These are phyloP conservation scores for Pseudocercospora eumusae DNA, from an alignment of 2,329 filamentous ascomycete species.

Conservation along the genomic window DNA sequence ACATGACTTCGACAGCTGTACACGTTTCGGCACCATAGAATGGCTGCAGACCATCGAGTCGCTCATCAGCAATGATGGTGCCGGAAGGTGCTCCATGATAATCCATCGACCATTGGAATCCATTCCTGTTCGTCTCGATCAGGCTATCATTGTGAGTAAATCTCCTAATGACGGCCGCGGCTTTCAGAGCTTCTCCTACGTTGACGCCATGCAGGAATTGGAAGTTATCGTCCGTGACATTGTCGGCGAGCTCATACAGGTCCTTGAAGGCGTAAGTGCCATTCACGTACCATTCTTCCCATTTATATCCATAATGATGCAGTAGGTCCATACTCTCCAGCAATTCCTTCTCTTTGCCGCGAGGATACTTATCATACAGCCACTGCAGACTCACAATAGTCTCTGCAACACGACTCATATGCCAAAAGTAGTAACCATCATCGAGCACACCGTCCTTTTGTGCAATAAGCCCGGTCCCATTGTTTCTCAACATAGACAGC, in stretches of 20 bases:
- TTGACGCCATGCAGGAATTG: constrained; percentile 53
- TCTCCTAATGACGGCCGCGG: constrained; percentile 48
- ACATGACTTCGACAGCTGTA: constrained; percentile 55
- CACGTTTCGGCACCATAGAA: constrained; percentile 51
- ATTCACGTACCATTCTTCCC: constrained; percentile 39
- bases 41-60: constrained; percentile 49
- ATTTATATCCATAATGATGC: constrained; percentile 40
- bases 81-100: constrained; percentile 54
- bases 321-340: constrained; percentile 50
- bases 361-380: constrained; percentile 50
- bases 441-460: constrained; percentile 48
- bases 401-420: constrained; percentile 45
- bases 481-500: constrained; percentile 58
- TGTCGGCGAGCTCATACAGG: constrained; percentile 27
- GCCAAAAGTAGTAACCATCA: constrained; percentile 38
- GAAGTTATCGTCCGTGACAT: constrained; percentile 36
- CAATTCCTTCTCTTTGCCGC: constrained; percentile 40
- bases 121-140: constrained; percentile 44
- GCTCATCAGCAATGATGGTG: constrained; percentile 54
- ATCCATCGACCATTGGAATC: constrained; percentile 51
- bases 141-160: constrained; percentile 50
- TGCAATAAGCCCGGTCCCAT: constrained; percentile 54
- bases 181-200: constrained; percentile 51
- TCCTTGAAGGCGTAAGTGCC: constrained; percentile 33
- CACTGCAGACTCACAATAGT: constrained; percentile 53